Base-by-base conservation (phyloP, 164 flowering plant species). In the Macadamia integrifolia region DNA sequence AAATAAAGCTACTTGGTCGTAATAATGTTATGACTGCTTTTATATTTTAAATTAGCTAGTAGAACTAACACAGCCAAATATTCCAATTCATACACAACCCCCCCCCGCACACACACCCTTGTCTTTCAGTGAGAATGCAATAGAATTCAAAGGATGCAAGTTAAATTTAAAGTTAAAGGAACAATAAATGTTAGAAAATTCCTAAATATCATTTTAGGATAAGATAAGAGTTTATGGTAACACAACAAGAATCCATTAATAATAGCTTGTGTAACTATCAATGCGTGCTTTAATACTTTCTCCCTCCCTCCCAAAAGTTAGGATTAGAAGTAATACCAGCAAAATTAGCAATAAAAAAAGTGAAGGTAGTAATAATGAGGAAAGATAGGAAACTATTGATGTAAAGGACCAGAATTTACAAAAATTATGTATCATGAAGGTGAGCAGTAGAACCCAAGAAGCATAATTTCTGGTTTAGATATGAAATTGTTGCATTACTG, bases 1-100 rank as follows among this genome's bases (percentile, higher is more conserved):
- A 46, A 46, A 46, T 8, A 46, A 46, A 46, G 12, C 80, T 74
- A 74, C 80, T n/a, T 56, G 87, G 87, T 43, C 6, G 1, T 46
- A 46, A 43, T 43, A 6, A 6, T 43, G 48, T 5, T 43, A 46
- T 59, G 49, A 52, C 10, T 28, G 17, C 9, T 3, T 52, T 55
- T 43, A 29, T 29, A 50, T 30, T 49, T 49, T 30, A 29, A 6
- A 1, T 6, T 14, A 9, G 9, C 3, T 31, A 29, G 9, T 3
- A 3, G 9, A 32, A 3, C 67, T 6, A 53, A 53, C 31, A 17
- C 17, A 30, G 9, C 29, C 67, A 52, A 8, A 50, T 14, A 32
- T 53, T 28, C 28, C 42, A 14, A 9, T 18, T 49, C 15, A 28
- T 30, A 9, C 48, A 43, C 9, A 6, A 43, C 48, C 23, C 23